Evolutionary conservation across 2,329 filamentous ascomycete species (phyloP), one percentile per base, ranked within the genome.

Genomic region (Arachnomyces sp.): DNA sequence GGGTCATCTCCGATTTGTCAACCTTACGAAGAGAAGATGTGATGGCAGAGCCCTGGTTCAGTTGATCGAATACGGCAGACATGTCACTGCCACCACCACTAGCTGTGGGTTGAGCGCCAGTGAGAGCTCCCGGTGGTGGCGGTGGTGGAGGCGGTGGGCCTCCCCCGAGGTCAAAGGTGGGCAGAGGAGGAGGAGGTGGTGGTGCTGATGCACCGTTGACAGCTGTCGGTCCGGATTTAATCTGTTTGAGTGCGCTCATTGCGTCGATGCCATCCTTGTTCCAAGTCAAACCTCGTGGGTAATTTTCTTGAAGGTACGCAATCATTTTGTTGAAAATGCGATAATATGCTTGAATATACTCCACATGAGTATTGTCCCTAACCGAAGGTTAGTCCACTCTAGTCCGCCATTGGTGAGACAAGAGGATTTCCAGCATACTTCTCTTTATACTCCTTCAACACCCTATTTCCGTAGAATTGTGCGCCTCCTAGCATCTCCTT

Each of bases 281-380:
- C 92, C 92, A 98, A 4, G 78, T 77, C 44, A 96, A 75, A 35
- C 89, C 90, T 35, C 74, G 78, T 13, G 79, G 69, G 60, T 86
- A 93, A 60, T 90, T 80, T 53, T 86, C 79, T 68, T 90, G 90
- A 50, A 92, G 80, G 60, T 93, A 95, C 37, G 83, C 80, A 43
- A 79, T 72, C 32, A 98, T 78, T 21, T 88, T 81, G 53, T 83
- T 85, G 71, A 95, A 93, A 44, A 95, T 76, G 54, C 82, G 80
- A 65, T 94, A 94, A 69, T 93, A 95, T n/a, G 87, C 74, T 55
- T 90, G 85, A 28, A 95, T 80, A 79, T 89, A 98, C 57, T 92
- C 82, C 40, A 89, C 75, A 54, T 95, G 85, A 53, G 79, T 78
- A 40, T 77, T 74, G 55, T 90, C 86, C 68, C 86, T 92, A 49